Base-by-base conservation (phyloP, 176 grass and related monocot species). In the Carex scoparia region DNA sequence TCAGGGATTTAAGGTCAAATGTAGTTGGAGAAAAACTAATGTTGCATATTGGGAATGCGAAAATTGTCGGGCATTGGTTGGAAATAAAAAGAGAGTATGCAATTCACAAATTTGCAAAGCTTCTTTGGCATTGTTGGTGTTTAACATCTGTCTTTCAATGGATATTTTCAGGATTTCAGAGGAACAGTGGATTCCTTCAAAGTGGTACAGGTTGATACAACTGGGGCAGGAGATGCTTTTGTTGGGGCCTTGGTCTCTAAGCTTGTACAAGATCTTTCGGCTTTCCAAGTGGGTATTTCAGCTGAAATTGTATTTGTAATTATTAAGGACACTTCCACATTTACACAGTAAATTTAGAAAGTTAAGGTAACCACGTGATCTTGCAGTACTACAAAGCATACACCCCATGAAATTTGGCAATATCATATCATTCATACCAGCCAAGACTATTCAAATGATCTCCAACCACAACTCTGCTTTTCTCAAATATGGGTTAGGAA, bases 221-320 rank as follows among this genome's bases (percentile, higher is more conserved):
- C 95, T 10, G 95, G 95, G 1, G 95, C 95, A 13, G 95, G 95
- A 68, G 95, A 97, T 81, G 95, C 95, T 5, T 97, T 97, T 10
- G 80, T 93, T 46, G 95, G 95, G 74, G 86, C 92, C 80, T 65
- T 97, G 87, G 84, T 97, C 44, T 80, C 15, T 79, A 91, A 87
- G 75, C 87, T 97, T 16, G 86, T 91, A 18, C 90, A 89, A 79
- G 90, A 97, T 79, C 91, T 85, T 85, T 89, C 95, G 18, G 87
- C 92, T 7, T 84, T 97, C 71, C 92, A 94, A 80, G 95, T 94
- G 69, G 73, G 87, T 76, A 80, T 64, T 38, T 56, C 18, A 19
- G 6, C 65, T 74, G 8, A 33, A 33, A 8, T 32, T 61, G 1
- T 10, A 27, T 77, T 4, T 62, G 33, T 78, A 37, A 72, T 69